Conservation (phyloP, 2,329 filamentous ascomycete genomes). For the Neodidymelliopsis sp. region DNA sequence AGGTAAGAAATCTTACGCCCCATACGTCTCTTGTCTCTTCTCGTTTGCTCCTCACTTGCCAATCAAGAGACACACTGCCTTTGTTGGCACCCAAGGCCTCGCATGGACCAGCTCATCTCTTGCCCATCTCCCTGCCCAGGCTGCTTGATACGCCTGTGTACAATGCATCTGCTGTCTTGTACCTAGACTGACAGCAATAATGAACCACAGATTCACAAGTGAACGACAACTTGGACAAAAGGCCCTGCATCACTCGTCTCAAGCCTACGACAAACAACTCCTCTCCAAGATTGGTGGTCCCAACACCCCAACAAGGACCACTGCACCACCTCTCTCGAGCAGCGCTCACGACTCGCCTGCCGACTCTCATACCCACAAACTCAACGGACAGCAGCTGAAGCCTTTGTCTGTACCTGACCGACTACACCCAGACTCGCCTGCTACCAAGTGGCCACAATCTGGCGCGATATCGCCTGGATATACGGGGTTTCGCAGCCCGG, state of each 20-base stretch:
- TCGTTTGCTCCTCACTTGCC: constrained; percentile 4
- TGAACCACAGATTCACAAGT: constrained; percentile 60
- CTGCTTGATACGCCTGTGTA: constrained; percentile 3
- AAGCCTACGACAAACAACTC: constrained; percentile 69
- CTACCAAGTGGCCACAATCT: constrained; percentile 51
- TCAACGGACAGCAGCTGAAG: constrained; percentile 52
- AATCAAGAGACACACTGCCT: constrained; percentile 9
- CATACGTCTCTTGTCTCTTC: constrained; percentile 13
- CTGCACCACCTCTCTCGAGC: constrained; percentile 41
- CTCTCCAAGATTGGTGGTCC: constrained; percentile 69
- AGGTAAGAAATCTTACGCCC: constrained; percentile 45
- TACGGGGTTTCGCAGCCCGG: constrained; percentile 53
- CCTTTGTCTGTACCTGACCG: constrained; percentile 56
- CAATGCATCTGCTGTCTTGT: constrained; percentile 8
- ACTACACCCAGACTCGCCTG: constrained; percentile 49
- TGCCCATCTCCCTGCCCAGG: constrained; percentile 4
- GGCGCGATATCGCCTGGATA: constrained; percentile 55
- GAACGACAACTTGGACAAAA: constrained; percentile 66
- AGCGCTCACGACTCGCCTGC: constrained; percentile 46
- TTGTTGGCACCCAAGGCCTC: constrained; percentile 6
- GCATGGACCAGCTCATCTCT: constrained; percentile 5
- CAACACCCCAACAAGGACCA: constrained; percentile 60
- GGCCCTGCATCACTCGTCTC: constrained; percentile 65
- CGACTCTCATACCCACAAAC: constrained; percentile 50
- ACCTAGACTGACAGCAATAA: constrained; percentile 24